Percentiles rank a stretch among this genome's conserved stretches.
phyloP scores from a whole-genome alignment of 768 basidiomycete species.

The Leccinellum albellum region DNA sequence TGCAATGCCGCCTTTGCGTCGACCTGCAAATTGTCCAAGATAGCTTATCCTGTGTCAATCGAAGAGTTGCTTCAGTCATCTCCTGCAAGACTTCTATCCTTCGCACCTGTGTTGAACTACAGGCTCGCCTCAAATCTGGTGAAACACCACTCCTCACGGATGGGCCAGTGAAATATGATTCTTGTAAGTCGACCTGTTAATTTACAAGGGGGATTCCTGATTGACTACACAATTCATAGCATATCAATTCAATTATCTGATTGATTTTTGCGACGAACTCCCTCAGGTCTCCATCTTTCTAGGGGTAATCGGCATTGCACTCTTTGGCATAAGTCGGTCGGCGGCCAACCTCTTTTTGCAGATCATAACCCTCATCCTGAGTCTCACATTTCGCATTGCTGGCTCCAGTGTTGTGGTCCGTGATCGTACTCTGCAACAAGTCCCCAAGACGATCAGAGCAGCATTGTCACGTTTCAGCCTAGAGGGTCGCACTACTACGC shows the following conservation, averaged over 20 bases:
- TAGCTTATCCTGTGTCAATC: not conserved
- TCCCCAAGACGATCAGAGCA: not conserved
- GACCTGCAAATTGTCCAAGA: not conserved
- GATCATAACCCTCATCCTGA: not conserved
- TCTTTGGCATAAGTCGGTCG: not conserved
- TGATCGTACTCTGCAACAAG: not conserved
- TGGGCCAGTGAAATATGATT: not conserved
- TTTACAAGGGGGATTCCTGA: not conserved
- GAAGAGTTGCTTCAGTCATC: not conserved
- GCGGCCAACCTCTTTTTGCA: not conserved
- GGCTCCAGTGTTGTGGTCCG: too few species aligned
- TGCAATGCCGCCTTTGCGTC: not conserved
- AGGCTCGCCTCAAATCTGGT: not conserved
- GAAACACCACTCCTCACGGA: not conserved
- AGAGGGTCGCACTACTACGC: not conserved
- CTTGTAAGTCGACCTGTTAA: not conserved
- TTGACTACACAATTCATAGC: not conserved
- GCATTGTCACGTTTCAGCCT: not conserved
- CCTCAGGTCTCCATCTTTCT: not conserved
- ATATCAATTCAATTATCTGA: not conserved
- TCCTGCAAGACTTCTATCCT: not conserved
- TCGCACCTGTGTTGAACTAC: not conserved
- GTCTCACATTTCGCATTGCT: not conserved
- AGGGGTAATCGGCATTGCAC: not conserved
- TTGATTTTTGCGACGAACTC: not conserved